These are phyloP conservation scores for Paramyrothecium sp. DNA, from an alignment of 2,329 filamentous ascomycete genomes.

Conservation along the genomic window DNA sequence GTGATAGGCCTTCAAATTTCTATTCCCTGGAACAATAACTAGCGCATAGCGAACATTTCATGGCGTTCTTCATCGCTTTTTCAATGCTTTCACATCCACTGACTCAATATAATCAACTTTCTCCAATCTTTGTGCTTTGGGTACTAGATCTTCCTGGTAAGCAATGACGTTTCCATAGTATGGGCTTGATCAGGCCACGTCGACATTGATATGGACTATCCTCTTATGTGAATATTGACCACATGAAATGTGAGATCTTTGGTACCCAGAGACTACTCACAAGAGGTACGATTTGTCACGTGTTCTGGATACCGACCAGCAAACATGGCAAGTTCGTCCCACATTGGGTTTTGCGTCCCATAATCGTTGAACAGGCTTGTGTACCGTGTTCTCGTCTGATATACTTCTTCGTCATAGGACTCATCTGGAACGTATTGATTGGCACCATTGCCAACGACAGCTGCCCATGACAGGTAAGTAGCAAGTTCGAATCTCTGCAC, in stretches of 20 bases:
- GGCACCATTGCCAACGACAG: constrained; percentile 43
- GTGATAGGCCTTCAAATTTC: too few relatives aligned
- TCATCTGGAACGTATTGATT: constrained; percentile 42
- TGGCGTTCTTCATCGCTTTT: not conserved
- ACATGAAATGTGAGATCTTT: too few relatives aligned
- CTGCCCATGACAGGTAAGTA: not conserved
- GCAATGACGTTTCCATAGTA: constrained; percentile 4
- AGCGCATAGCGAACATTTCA: not conserved
- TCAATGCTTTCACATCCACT: not conserved
- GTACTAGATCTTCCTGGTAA: not conserved
- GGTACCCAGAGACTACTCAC: constrained; percentile 1
- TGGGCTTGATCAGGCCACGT: constrained; percentile 1
- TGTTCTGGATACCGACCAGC: not conserved
- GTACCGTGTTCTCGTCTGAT: not conserved
- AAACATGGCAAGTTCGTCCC: constrained; percentile 6
- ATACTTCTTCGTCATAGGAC: constrained; percentile 15
- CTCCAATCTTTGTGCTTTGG: not conserved
- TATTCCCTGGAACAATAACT: not conserved
- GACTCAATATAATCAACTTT: not conserved
- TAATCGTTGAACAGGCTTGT: constrained; percentile 4
- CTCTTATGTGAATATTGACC: not conserved
- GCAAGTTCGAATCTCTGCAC: too few relatives aligned
- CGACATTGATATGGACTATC: constrained; percentile 4
- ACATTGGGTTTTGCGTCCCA: constrained; percentile 1
- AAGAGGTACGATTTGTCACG: not conserved